phyloP scores from a whole-genome alignment of 1,139 yeast genomes.

The Scheffersomyces segobiensis region DNA sequence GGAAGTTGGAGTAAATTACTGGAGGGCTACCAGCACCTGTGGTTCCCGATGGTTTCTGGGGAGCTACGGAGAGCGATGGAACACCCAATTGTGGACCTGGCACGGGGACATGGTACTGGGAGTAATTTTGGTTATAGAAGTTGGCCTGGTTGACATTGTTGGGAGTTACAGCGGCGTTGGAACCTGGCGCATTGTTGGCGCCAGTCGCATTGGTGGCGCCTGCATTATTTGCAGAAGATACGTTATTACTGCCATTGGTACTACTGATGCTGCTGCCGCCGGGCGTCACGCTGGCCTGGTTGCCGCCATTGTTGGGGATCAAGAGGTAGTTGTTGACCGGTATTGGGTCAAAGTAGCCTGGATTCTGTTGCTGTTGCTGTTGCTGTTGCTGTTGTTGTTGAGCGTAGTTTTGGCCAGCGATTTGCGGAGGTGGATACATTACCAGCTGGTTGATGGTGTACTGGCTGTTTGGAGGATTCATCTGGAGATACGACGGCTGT shows the following conservation, averaged over 20 bases:
- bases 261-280: not conserved
- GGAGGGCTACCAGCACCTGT: conserved; percentile 3
- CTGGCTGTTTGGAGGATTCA: conserved; percentile 15
- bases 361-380: conserved; percentile 9
- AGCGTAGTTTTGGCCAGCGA: conserved; percentile 8
- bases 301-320: conserved; percentile 12
- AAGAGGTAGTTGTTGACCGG: conserved; percentile 19
- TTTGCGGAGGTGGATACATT: conserved; percentile 14
- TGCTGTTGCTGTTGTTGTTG: conserved; percentile 11
- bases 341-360: conserved; percentile 13
- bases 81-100: conserved; percentile 1
- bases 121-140: conserved; percentile 3
- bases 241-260: not conserved
- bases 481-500: conserved; percentile 17
- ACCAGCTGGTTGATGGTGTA: conserved; percentile 19
- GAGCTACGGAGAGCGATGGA: conserved; percentile 1
- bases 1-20: conserved; percentile 15
- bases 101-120: conserved; percentile 1
- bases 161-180: not conserved
- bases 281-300: not conserved
- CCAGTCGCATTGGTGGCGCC: conserved; percentile 3
- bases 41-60: conserved; percentile 4
- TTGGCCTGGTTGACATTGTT: not conserved
- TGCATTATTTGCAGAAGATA: conserved; percentile 4
- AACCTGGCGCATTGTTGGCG: not conserved